Evolutionary conservation across 768 basidiomycete genomes (phyloP).

Genomic region (Boletus edulis): DNA sequence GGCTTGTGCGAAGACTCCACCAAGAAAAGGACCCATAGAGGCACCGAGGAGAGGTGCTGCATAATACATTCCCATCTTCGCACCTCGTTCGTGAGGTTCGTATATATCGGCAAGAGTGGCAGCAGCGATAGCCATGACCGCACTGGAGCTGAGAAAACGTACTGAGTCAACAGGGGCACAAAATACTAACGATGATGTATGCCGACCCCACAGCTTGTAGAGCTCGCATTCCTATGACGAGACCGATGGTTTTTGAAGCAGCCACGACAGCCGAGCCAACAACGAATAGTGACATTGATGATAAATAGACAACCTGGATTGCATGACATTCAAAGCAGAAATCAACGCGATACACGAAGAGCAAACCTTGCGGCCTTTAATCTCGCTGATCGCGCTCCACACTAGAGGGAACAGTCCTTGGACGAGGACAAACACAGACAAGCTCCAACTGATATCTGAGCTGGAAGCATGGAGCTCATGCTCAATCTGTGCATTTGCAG

Average conservation of each 20-base stretch:
- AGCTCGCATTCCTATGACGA: conserved; percentile 65
- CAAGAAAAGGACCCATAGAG: conserved; percentile 64
- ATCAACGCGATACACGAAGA: neutral
- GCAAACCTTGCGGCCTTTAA: conserved; percentile 67
- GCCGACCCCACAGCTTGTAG: conserved; percentile 62
- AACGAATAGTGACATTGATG: conserved; percentile 51
- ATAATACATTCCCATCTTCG: conserved; percentile 82
- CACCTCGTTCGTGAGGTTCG: conserved; percentile 75
- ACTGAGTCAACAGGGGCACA: neutral
- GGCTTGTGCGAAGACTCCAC: conserved; percentile 62
- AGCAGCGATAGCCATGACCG: conserved; percentile 70
- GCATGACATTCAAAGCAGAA: neutral
- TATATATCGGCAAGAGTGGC: conserved; percentile 80
- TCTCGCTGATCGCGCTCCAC: conserved; percentile 73
- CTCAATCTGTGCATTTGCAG: conserved; percentile 67
- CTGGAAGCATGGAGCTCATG: conserved; percentile 56
- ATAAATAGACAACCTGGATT: conserved; percentile 51
- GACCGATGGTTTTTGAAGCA: conserved; percentile 49
- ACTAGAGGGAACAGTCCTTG: conserved; percentile 68
- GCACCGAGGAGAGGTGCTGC: conserved; percentile 75
- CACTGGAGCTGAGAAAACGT: conserved; percentile 47
- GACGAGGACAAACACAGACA: conserved; percentile 67
- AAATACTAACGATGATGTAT: neutral
- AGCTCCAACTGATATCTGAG: conserved; percentile 61
- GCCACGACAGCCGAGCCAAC: conserved; percentile 60